These are phyloP conservation scores for Gynandropsis gynandra DNA, from an alignment of 345 rosid species.

Conservation along the genomic window DNA sequence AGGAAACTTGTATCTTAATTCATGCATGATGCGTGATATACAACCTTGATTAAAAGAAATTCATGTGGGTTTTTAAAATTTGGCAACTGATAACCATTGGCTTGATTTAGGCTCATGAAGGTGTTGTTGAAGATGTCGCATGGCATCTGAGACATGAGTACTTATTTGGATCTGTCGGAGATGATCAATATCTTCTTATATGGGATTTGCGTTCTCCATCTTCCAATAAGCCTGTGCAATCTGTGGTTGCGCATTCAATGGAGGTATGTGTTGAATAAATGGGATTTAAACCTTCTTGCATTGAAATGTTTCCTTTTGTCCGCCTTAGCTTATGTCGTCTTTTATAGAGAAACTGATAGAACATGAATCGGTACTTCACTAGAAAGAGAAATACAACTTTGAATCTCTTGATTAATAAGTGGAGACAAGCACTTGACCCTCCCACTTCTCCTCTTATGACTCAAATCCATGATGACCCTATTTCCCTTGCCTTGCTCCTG, in stretches of 20 bases:
- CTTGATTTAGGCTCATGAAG: conserved; percentile 75
- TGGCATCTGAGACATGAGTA: conserved; percentile 97
- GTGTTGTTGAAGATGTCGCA: conserved; percentile 98
- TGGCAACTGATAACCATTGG: conserved; percentile 8
- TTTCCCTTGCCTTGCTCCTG: too few species aligned
- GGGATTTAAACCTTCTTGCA: background rate
- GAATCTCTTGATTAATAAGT: too few species aligned
- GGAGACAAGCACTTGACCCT: too few species aligned
- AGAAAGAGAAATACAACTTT: too few species aligned
- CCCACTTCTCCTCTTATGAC: too few species aligned
- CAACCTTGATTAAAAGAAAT: conserved; percentile 1
- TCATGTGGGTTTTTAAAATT: background rate
- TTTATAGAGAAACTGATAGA: too few species aligned
- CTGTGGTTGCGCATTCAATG: conserved; percentile 92
- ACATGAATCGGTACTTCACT: too few species aligned
- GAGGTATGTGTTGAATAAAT: conserved; percentile 48
- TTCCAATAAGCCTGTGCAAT: conserved; percentile 62
- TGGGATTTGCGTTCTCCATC: conserved; percentile 91
- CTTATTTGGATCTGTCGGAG: conserved; percentile 97
- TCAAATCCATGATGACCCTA: too few species aligned
- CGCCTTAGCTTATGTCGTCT: conserved; percentile 8
- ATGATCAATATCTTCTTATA: conserved; percentile 81
- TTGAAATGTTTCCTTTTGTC: conserved; percentile 1
- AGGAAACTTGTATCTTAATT: background rate
- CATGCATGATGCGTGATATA: too few species aligned